phyloP scores from a whole-genome alignment of 2,329 filamentous ascomycete genomes.

The Neopestalotiopsis sp. region DNA sequence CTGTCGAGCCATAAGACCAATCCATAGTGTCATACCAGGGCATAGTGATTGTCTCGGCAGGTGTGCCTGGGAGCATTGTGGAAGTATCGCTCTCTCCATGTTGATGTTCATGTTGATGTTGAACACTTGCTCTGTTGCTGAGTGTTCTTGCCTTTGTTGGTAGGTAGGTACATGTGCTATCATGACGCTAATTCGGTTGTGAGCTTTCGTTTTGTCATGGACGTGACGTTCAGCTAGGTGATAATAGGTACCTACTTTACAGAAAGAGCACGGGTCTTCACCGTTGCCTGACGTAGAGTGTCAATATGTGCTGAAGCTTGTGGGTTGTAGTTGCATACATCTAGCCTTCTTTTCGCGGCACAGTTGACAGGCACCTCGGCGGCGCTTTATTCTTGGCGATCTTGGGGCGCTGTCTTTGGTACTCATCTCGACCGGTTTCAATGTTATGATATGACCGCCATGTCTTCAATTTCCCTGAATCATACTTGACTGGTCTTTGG shows the following conservation, averaged over 20 bases:
- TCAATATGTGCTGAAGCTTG: background rate
- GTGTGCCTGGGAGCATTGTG: background rate
- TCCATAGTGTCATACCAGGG: slow-evolving; percentile 1
- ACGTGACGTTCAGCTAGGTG: background rate
- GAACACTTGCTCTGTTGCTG: background rate
- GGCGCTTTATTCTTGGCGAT: background rate
- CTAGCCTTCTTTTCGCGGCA: background rate
- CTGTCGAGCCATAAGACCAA: background rate
- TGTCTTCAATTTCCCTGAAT: background rate
- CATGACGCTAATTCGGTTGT: background rate
- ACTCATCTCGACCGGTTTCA: background rate
- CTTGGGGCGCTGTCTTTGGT: background rate
- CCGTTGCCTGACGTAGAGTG: background rate
- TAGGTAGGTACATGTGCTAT: background rate
- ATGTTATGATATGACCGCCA: background rate
- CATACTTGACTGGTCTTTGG: background rate
- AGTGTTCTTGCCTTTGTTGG: background rate
- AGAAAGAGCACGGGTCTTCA: background rate
- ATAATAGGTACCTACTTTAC: background rate
- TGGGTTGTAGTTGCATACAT: background rate
- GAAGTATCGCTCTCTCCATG: background rate
- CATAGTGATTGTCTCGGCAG: background rate
- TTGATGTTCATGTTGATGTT: background rate
- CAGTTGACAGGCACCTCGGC: background rate
- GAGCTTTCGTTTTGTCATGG: background rate